phyloP scores from a whole-genome alignment of 305 asterid species.

The Fraxinus greggii region DNA sequence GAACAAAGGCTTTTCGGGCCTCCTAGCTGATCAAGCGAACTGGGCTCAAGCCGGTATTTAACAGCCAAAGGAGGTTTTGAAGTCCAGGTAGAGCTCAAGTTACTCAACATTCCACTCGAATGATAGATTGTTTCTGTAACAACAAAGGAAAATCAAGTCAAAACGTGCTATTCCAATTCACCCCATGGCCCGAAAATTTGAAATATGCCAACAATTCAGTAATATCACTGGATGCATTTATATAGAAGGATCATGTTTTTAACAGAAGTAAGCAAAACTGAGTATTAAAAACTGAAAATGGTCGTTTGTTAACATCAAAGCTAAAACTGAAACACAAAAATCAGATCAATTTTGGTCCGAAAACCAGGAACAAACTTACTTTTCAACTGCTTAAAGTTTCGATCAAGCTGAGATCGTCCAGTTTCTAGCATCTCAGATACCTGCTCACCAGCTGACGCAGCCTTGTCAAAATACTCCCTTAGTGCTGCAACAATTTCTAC shows the following conservation, averaged over 20 bases:
- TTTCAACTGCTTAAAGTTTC: constrained; percentile 74
- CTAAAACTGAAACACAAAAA: background rate
- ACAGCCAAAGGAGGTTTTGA: constrained; percentile 89
- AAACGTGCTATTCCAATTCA: background rate
- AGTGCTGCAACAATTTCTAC: constrained; percentile 84
- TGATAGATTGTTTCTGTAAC: constrained; percentile 82
- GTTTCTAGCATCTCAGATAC: constrained; percentile 92
- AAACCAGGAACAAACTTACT: constrained; percentile 46
- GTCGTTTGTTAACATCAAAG: background rate
- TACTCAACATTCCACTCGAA: constrained; percentile 90
- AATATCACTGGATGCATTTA: background rate
- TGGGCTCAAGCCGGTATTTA: constrained; percentile 67
- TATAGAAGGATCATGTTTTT: background rate
- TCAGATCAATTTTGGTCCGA: constrained; percentile 3
- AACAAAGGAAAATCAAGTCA: constrained; percentile 15
- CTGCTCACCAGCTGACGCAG: constrained; percentile 84
- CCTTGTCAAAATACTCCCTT: constrained; percentile 79
- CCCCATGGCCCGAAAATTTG: background rate
- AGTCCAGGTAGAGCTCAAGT: constrained; percentile 86
- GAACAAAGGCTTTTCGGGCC: constrained; percentile 79
- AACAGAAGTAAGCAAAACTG: background rate
- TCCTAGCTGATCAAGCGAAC: constrained; percentile 53
- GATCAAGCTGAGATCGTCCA: constrained; percentile 83
- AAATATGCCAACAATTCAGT: background rate
- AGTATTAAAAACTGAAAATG: background rate